Evolutionary conservation across 2,329 filamentous ascomycete species (phyloP), one percentile per base, ranked within the genome.

Genomic region (Chaetomium strumarium): DNA sequence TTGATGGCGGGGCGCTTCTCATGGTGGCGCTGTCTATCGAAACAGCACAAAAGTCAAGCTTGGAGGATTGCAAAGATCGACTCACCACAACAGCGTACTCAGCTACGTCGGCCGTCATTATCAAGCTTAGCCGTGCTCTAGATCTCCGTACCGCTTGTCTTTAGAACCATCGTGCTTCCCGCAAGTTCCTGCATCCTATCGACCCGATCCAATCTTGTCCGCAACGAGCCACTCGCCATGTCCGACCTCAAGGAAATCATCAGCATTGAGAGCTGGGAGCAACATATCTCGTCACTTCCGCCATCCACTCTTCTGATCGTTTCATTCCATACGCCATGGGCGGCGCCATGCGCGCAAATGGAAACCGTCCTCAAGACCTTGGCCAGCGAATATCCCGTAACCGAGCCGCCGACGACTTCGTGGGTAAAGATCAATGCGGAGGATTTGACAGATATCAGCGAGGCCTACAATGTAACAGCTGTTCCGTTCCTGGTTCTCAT

Each of bases 291-390:
- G 57, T 77, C 81, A 39, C 77, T 91, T 13, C 80, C 88, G 11
- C 66, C 85, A 2, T 79, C 84, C 14, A 82, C 87, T 14, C 81
- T 96, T 55, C 78, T 92, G 58, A 78, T 96, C 65, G 82, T 95
- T 66, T 96, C 91, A 68, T 99, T 99, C 77, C 88, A 97, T 70
- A 90, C 93, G 17, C 88, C 91, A 60, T 99, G 93, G 93, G 93
- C 93, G 30, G 90, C 90, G 55, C 93, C 93, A 42, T 97, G 93
- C 76, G 84, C 88, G 58, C 90, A 96, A 72, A 97, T 97, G 91
- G 83, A 81, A 61, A 87, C 84, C 46, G 87, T 97, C 62, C 82
- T 99, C 59, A 78, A 81, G 66, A 86, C 90, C 19, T 87, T 99
- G 60, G 91, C 92, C 59, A 83, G 84, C 65, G 90, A 91, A 68